A percentile compares a stretch with the other conserved stretches of the same genome.
Conservation (phyloP, 140 eudicot species). For the Ambrosia hybrid region DNA sequence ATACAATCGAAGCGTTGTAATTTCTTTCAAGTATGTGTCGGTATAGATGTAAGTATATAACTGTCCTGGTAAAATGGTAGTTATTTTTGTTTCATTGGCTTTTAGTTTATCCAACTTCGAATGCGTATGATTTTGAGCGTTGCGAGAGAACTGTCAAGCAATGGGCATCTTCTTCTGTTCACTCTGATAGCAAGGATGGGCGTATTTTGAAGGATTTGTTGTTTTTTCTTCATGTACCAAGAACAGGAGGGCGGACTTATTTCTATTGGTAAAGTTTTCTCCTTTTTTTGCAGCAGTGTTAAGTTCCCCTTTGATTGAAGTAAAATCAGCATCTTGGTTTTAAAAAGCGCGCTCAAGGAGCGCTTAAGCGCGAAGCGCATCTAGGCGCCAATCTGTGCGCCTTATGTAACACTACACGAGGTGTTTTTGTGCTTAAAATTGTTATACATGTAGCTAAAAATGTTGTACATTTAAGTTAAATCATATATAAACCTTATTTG, state of each 20-base stretch:
- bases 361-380: too few species aligned
- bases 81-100: conserved; percentile 2
- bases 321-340: too few species aligned
- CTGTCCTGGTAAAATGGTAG: not conserved
- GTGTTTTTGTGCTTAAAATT: too few species aligned
- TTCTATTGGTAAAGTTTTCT: conserved; percentile 60
- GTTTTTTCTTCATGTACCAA: conserved; percentile 83
- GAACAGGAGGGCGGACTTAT: conserved; percentile 92
- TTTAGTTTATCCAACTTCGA: conserved; percentile 38
- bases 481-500: too few species aligned
- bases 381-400: too few species aligned
- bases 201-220: conserved; percentile 59
- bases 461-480: too few species aligned
- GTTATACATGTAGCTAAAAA: too few species aligned
- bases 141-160: conserved; percentile 56
- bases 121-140: conserved; percentile 38
- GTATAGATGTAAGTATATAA: conserved; percentile 11
- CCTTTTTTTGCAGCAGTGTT: conserved; percentile 3
- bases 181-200: conserved; percentile 50
- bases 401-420: too few species aligned
- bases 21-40: not conserved
- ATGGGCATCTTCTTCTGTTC: conserved; percentile 70
- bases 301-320: too few species aligned
- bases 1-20: not conserved
- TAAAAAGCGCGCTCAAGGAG: too few species aligned